Conservation (phyloP, 495 filamentous ascomycete species). For the Penicillium roqueforti region DNA sequence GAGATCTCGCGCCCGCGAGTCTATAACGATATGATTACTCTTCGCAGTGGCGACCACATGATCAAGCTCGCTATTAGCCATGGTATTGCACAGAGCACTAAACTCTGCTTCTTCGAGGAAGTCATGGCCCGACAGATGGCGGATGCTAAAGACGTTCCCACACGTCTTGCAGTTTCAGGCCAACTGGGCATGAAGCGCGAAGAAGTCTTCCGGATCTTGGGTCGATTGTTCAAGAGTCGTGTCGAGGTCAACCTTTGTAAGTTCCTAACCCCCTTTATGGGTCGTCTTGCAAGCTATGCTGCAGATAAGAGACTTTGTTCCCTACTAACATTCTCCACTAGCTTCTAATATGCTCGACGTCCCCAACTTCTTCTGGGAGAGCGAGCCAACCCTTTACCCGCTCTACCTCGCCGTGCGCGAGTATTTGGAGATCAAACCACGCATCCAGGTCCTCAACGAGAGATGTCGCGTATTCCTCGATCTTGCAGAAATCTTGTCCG, state of each 20-base stretch:
- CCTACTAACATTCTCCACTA: slow-evolving; percentile 41
- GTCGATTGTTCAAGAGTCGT: slow-evolving; percentile 83
- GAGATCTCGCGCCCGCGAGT: slow-evolving; percentile 81
- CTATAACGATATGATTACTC: slow-evolving; percentile 99
- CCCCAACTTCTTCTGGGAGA: slow-evolving; percentile 98
- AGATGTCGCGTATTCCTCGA: slow-evolving; percentile 96
- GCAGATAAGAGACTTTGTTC: neutral
- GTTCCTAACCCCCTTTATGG: slow-evolving; percentile 21
- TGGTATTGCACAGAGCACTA: slow-evolving; percentile 95
- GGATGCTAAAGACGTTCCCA: slow-evolving; percentile 87
- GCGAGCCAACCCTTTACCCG: slow-evolving; percentile 89
- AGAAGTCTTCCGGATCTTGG: slow-evolving; percentile 88
- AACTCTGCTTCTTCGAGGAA: slow-evolving; percentile 95
- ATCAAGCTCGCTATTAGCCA: slow-evolving; percentile 97
- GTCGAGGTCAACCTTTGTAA: slow-evolving; percentile 98
- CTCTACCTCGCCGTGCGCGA: slow-evolving; percentile 93
- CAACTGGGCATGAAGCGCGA: slow-evolving; percentile 86
- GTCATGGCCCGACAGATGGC: slow-evolving; percentile 92
- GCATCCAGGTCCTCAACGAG: slow-evolving; percentile 93
- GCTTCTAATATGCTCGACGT: slow-evolving; percentile 96
- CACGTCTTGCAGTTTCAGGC: slow-evolving; percentile 81
- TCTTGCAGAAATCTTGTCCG: slow-evolving; percentile 88
- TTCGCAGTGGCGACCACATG: slow-evolving; percentile 95
- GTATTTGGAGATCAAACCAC: slow-evolving; percentile 94
- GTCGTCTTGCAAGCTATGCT: neutral